Percentiles rank a stretch among this genome's conserved stretches.
These are phyloP conservation scores for Penicillium sumatraense DNA, from an alignment of 2,329 filamentous ascomycete species.

Conservation along the genomic window DNA sequence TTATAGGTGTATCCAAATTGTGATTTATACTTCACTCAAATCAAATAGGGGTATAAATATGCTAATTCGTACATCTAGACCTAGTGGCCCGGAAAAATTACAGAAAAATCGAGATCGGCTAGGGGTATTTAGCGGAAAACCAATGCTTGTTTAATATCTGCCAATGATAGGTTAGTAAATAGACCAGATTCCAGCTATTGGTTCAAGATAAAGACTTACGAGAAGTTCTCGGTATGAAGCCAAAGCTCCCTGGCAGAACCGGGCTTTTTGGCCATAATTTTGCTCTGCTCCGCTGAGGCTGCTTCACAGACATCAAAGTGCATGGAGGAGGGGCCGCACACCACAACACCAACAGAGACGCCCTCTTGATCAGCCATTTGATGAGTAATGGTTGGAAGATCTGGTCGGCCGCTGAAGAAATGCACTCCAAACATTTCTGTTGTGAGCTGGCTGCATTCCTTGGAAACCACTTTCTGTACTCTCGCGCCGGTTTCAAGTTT, in stretches of 20 bases:
- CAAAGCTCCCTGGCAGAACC: slow-evolving; percentile 42
- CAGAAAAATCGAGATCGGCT: background rate
- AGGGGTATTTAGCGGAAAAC: background rate
- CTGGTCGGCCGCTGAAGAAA: slow-evolving; percentile 16
- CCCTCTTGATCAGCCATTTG: slow-evolving; percentile 11
- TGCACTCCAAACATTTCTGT: slow-evolving; percentile 17
- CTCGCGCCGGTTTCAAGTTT: slow-evolving; percentile 1
- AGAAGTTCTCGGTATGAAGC: slow-evolving; percentile 55
- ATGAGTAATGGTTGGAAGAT: slow-evolving; percentile 11
- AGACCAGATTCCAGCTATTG: background rate
- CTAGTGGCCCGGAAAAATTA: background rate
- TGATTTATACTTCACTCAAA: background rate
- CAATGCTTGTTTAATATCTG: slow-evolving; percentile 2
- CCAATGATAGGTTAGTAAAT: background rate
- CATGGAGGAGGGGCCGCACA: slow-evolving; percentile 24
- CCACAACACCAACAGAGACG: slow-evolving; percentile 17
- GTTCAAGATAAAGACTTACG: slow-evolving; percentile 38
- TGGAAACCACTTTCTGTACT: slow-evolving; percentile 8
- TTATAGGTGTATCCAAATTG: background rate
- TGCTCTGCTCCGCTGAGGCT: slow-evolving; percentile 49
- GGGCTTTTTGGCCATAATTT: slow-evolving; percentile 34
- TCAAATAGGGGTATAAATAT: background rate
- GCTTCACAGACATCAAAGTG: slow-evolving; percentile 52
- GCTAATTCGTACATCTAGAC: background rate
- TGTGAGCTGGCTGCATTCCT: slow-evolving; percentile 9